Percentiles rank a stretch among this genome's conserved stretches.
phyloP scores from a whole-genome alignment of 371 early-diverging fungal genomes.

The Syncephalastrum monosporum region DNA sequence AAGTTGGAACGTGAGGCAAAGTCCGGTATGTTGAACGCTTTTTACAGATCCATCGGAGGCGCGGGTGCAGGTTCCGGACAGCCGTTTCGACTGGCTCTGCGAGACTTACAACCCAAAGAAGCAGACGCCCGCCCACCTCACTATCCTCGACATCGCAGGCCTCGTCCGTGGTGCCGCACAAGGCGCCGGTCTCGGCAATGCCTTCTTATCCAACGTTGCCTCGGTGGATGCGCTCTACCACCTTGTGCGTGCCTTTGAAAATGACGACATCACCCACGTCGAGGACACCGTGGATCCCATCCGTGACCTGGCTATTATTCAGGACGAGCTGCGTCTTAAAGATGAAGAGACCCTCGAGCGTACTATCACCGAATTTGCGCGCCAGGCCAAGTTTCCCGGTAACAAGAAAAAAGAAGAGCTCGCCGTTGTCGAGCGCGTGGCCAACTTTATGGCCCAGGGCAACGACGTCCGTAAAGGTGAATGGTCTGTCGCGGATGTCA shows the following conservation, averaged over 20 bases:
- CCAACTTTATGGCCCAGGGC: conserved; percentile 41
- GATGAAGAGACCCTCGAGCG: conserved; percentile 76
- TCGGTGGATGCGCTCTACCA: conserved; percentile 96
- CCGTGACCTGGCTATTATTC: conserved; percentile 88
- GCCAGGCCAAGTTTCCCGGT: conserved; percentile 58
- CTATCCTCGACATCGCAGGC: conserved; percentile 95
- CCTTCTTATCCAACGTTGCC: conserved; percentile 88
- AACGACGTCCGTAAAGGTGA: conserved; percentile 44
- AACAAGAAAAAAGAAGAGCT: conserved; percentile 80
- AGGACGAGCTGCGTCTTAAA: conserved; percentile 88
- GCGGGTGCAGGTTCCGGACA: conserved; percentile 80
- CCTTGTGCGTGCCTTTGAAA: conserved; percentile 82
- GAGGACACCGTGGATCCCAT: conserved; percentile 88
- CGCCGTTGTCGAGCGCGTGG: conserved; percentile 46
- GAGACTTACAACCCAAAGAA: conserved; percentile 66
- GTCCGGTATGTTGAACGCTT: background rate
- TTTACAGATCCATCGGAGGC: conserved; percentile 79
- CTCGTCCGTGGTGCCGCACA: conserved; percentile 86
- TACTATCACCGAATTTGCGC: conserved; percentile 45
- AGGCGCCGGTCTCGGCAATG: conserved; percentile 89
- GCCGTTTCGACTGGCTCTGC: conserved; percentile 75
- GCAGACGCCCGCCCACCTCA: conserved; percentile 63
- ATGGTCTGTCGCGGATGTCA: conserved; percentile 49
- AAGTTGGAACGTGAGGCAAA: background rate
- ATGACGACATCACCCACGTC: conserved; percentile 87